Evolutionary conservation across 192 early-diverging fungal genomes (phyloP).

Genomic region (Pilaira anomala): DNA sequence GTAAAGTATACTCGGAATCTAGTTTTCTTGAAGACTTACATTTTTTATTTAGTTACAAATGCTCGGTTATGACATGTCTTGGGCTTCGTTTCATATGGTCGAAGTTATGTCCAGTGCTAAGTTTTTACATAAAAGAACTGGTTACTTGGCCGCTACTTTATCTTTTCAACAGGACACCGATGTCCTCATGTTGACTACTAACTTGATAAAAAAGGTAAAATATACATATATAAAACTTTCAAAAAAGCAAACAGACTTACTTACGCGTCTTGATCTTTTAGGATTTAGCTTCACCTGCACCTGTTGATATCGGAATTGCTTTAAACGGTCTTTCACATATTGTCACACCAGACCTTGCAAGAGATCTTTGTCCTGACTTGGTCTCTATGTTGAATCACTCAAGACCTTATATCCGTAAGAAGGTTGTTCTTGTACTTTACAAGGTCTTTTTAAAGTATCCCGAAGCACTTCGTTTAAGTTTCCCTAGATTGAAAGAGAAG

Average conservation of each 20-base stretch:
- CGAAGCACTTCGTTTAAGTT: constrained; percentile 77
- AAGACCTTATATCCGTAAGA: constrained; percentile 90
- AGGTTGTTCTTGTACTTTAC: constrained; percentile 85
- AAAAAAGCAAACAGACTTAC: background rate
- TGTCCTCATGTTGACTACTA: constrained; percentile 94
- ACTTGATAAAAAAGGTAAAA: constrained; percentile 90
- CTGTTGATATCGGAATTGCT: constrained; percentile 84
- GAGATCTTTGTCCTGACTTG: constrained; percentile 84
- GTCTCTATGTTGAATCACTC: constrained; percentile 87
- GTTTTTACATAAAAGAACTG: constrained; percentile 82
- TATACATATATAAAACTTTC: too few relatives aligned
- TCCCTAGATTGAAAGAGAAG: constrained; percentile 80
- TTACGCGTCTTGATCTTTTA: constrained; percentile 34
- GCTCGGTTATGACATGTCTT: constrained; percentile 96
- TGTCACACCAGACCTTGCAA: constrained; percentile 86
- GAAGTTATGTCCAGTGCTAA: constrained; percentile 94
- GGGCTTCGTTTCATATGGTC: constrained; percentile 94
- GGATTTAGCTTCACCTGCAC: constrained; percentile 84
- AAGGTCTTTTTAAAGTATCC: constrained; percentile 88
- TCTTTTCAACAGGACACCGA: constrained; percentile 92
- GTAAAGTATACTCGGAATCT: constrained; percentile 38
- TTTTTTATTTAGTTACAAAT: constrained; percentile 74
- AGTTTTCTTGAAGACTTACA: background rate
- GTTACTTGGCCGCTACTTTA: constrained; percentile 87
- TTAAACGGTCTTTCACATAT: constrained; percentile 90